Percentiles rank a stretch among this genome's conserved stretches.
Conservation (phyloP, 2,329 filamentous ascomycete genomes). For the Bretziella fagacearum region DNA sequence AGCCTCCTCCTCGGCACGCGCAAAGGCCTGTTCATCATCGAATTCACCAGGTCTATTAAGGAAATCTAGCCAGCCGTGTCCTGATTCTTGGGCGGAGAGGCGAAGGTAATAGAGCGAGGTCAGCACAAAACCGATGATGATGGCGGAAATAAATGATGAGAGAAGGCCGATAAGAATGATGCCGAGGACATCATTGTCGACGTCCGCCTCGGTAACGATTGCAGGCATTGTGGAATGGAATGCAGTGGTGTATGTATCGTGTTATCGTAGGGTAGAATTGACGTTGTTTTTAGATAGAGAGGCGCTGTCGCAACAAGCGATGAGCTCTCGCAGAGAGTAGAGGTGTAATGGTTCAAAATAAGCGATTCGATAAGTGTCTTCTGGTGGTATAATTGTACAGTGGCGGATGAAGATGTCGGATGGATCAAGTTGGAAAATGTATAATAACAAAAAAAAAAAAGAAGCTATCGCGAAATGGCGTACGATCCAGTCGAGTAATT, state of each 20-base stretch:
- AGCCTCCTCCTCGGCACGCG: constrained; percentile 84
- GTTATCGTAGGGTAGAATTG: not conserved
- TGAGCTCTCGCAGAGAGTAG: not conserved
- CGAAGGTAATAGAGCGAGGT: constrained; percentile 55
- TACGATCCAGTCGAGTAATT: constrained; percentile 3
- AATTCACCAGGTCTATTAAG: constrained; percentile 89
- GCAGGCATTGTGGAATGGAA: not conserved
- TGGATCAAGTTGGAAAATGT: not conserved
- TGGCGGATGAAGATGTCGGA: not conserved
- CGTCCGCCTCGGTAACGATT: constrained; percentile 6
- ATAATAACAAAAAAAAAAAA: not conserved
- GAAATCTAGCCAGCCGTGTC: constrained; percentile 46
- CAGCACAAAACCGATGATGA: constrained; percentile 45
- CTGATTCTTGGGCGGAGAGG: constrained; percentile 5
- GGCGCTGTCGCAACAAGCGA: not conserved
- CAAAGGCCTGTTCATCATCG: constrained; percentile 92
- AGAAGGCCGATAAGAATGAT: constrained; percentile 63
- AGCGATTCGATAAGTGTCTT: not conserved
- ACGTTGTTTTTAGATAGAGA: not conserved
- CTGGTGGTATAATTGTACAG: not conserved
- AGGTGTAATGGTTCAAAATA: too few relatives aligned
- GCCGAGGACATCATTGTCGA: constrained; percentile 14
- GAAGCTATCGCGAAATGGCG: not conserved
- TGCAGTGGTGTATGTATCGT: too few relatives aligned
- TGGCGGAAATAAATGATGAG: constrained; percentile 72